A percentile compares a stretch with the other conserved stretches of the same genome.
Conservation (phyloP, 495 filamentous ascomycete species). For the Aspergillus homomorphus region DNA sequence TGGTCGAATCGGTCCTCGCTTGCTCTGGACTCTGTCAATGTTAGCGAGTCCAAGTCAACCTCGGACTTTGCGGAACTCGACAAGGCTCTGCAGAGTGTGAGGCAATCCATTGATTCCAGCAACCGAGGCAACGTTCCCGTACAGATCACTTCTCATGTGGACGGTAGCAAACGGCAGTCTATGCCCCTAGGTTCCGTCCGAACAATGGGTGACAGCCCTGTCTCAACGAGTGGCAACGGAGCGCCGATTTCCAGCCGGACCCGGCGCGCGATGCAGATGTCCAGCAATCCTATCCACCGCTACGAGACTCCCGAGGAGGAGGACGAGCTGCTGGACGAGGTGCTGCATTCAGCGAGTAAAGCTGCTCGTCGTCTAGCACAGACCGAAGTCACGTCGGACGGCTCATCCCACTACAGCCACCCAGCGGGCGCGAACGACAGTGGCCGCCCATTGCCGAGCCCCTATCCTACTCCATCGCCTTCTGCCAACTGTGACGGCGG, state of each 20-base stretch:
- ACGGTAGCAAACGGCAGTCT: conserved; percentile 65
- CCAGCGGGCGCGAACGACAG: conserved; percentile 54
- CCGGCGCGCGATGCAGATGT: conserved; percentile 72
- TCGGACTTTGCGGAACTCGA: conserved; percentile 63
- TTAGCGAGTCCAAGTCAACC: conserved; percentile 51
- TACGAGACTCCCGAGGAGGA: conserved; percentile 97
- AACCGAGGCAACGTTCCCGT: conserved; percentile 48
- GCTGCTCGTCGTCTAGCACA: conserved; percentile 54
- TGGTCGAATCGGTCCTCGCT: conserved; percentile 87
- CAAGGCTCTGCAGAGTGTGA: conserved; percentile 69
- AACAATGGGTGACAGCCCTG: conserved; percentile 60
- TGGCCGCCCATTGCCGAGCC: conserved; percentile 56
- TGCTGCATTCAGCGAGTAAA: conserved; percentile 55
- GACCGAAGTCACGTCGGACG: conserved; percentile 37
- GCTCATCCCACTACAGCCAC: conserved; percentile 43
- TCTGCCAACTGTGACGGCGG: conserved; percentile 74
- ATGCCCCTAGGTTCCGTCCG: conserved; percentile 65
- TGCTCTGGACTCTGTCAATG: conserved; percentile 61
- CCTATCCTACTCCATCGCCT: conserved; percentile 89
- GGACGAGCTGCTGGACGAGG: conserved; percentile 92
- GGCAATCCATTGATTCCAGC: conserved; percentile 58
- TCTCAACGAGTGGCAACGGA: conserved; percentile 46
- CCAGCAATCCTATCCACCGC: conserved; percentile 67
- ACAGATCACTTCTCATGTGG: conserved; percentile 43
- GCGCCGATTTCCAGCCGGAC: conserved; percentile 80